phyloP scores from a whole-genome alignment of 192 early-diverging fungal species.

The Gigaspora rosea region DNA sequence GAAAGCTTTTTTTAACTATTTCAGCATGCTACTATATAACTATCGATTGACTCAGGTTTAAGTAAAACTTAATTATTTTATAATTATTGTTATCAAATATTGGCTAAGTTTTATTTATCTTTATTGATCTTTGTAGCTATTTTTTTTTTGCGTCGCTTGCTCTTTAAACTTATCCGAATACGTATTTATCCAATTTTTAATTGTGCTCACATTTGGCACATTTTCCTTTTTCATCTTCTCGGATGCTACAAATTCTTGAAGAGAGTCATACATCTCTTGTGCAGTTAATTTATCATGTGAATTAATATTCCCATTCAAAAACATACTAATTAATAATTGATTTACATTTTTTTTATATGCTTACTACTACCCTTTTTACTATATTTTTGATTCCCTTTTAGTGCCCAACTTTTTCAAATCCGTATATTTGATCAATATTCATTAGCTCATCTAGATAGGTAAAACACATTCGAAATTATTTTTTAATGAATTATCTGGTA shows the following conservation, averaged over 20 bases:
- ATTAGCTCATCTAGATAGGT: neutral
- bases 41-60: too few species aligned
- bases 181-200: neutral
- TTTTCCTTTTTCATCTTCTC: neutral
- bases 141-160: neutral
- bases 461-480: neutral
- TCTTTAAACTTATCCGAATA: neutral
- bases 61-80: too few species aligned
- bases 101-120: too few species aligned
- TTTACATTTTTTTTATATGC: neutral
- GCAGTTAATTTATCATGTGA: neutral
- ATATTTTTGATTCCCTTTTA: conserved; percentile 1
- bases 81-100: too few species aligned
- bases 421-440: neutral
- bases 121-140: too few species aligned
- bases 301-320: conserved; percentile 2
- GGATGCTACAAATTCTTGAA: neutral
- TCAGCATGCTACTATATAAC: too few species aligned
- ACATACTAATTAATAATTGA: neutral
- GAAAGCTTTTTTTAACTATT: too few species aligned
- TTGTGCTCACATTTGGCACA: neutral
- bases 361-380: neutral
- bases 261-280: neutral
- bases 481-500: neutral
- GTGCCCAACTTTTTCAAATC: neutral